Percentiles rank a stretch among this genome's conserved stretches.
Conservation (phyloP, 2,329 filamentous ascomycete genomes). For the Colletotrichum cordylinicola region DNA sequence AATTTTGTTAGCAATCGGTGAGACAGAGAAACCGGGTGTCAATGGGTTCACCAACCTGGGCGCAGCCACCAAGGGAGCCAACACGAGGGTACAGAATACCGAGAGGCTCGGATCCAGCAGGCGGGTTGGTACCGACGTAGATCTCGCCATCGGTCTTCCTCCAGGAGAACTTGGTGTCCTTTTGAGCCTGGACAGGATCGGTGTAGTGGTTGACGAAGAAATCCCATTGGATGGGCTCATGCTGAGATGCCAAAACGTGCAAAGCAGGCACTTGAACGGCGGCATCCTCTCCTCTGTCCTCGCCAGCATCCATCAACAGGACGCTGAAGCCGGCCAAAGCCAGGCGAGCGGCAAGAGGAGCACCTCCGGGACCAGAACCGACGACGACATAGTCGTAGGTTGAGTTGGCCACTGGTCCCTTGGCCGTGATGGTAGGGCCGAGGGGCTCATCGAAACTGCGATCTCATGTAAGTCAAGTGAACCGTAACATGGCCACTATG, state of each 20-base stretch:
- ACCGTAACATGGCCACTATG: background rate
- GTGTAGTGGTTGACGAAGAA: constrained; percentile 67
- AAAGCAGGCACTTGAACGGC: constrained; percentile 29
- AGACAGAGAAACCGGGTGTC: background rate
- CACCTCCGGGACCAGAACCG: constrained; percentile 66
- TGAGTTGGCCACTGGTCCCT: background rate
- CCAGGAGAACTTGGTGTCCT: constrained; percentile 55
- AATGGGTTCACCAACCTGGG: constrained; percentile 25
- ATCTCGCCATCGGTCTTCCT: constrained; percentile 36
- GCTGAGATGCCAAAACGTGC: constrained; percentile 1
- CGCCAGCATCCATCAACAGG: constrained; percentile 66
- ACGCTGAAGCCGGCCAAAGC: constrained; percentile 64
- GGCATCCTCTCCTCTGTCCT: constrained; percentile 52
- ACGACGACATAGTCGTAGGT: constrained; percentile 67
- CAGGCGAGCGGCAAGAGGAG: constrained; percentile 62
- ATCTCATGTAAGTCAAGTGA: background rate
- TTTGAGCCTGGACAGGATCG: constrained; percentile 50
- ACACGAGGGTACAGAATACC: constrained; percentile 53
- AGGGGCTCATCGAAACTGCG: background rate
- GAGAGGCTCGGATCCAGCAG: constrained; percentile 40
- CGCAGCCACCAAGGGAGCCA: constrained; percentile 52
- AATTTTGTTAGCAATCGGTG: accelerated
- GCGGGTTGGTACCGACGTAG: constrained; percentile 37
- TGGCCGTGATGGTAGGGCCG: background rate
- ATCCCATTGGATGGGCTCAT: constrained; percentile 50